Base-by-base conservation (phyloP, 139 green algal species). In the Chloropicon primus region DNA sequence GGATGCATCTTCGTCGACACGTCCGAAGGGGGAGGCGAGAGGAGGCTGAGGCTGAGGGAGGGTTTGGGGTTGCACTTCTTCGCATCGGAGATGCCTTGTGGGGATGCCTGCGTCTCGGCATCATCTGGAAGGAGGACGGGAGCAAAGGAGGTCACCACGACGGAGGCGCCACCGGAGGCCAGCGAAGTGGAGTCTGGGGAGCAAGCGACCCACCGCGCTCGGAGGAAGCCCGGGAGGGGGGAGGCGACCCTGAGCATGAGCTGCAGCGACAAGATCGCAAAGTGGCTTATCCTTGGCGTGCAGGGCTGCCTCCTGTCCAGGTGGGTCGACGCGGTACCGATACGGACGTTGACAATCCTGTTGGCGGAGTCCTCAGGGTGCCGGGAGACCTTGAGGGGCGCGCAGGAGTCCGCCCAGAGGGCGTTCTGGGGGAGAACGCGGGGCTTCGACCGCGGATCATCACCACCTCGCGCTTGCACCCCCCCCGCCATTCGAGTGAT, bases 261-360 rank as follows among this genome's bases (percentile, higher is more conserved):
- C 79, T 98, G 94, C 89, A 95, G 88, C 80, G 94, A 98, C 85
- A 98, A 98, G 90, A 83, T 98, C 24, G 88, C 91, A 0, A 85
- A 89, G 23, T 97, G 94, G 93, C 74, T 72, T 17, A 78, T 89
- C 62, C 78, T 97, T 1, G 93, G 94, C 21, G 24, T 95, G 75
- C 93, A 93, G 79, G 80, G 85, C 27, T 27, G 17, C 26, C 86
- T 95, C 73, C 84, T 97, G 54, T 79, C 77, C 0, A 27, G 72
- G 3, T 23, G 94, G 2, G 54, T 26, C 0, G 71, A 53, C 1
- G 92, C 93, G 0, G 78, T 97, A n/a, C 77, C 78, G 72, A 74
- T 94, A 21, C 2, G 71, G 27, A 72, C 74, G 1, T 10, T 96
- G 28, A 81, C 80, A 0, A 75, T 93, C 41, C 10, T 62, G 41